Evolutionary conservation across 2,329 filamentous ascomycete species (phyloP).

Genomic region (Talaromyces sp.): DNA sequence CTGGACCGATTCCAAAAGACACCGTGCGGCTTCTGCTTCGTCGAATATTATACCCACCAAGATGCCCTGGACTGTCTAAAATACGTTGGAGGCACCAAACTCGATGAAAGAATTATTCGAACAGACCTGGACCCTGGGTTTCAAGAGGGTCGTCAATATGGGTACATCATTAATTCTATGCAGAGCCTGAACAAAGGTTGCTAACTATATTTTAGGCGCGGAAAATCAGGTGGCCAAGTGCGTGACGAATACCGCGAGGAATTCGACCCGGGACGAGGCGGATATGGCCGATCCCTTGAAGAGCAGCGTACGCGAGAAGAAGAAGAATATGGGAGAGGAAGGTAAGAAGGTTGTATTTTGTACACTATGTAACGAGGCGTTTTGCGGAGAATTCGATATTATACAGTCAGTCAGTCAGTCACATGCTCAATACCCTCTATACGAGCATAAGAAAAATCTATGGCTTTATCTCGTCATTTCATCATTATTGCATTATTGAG

Average conservation of each 20-base stretch:
- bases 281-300: slow-evolving; percentile 74
- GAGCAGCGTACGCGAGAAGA: slow-evolving; percentile 57
- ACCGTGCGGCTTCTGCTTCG: slow-evolving; percentile 98
- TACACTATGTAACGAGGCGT: slow-evolving; percentile 26
- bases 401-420: background rate
- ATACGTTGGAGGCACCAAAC: slow-evolving; percentile 95
- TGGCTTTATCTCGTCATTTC: background rate
- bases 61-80: slow-evolving; percentile 98
- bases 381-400: slow-evolving; percentile 15
- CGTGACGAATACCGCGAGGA: slow-evolving; percentile 97
- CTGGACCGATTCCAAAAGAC: slow-evolving; percentile 96
- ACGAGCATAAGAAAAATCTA: background rate
- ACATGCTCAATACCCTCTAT: background rate
- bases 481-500: background rate
- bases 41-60: slow-evolving; percentile 97
- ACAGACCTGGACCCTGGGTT: slow-evolving; percentile 96
- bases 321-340: slow-evolving; percentile 56
- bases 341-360: slow-evolving; percentile 32
- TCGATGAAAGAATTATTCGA: slow-evolving; percentile 93
- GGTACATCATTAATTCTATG: slow-evolving; percentile 40
- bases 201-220: slow-evolving; percentile 50
- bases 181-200: background rate
- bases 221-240: slow-evolving; percentile 94
- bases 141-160: slow-evolving; percentile 92
- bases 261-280: slow-evolving; percentile 90